Percentiles rank a stretch among this genome's conserved stretches.
phyloP scores from a whole-genome alignment of 805 yeast species.

The Lipomyces anomalus region DNA sequence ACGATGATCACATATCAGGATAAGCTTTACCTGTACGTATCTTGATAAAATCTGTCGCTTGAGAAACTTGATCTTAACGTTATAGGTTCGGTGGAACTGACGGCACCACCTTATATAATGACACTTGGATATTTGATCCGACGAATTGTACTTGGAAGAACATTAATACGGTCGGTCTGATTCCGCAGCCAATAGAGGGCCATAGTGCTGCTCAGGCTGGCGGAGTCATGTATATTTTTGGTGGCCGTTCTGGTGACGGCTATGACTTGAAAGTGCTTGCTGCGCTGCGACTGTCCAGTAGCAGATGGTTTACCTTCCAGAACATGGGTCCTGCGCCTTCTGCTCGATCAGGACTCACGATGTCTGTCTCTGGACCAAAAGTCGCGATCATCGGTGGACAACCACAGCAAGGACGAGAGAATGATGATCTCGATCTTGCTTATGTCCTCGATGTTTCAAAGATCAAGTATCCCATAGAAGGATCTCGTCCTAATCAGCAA shows the following conservation, averaged over 20 bases:
- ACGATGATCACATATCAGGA: slow-evolving; percentile 76
- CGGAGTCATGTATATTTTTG: slow-evolving; percentile 75
- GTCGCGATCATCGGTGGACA: slow-evolving; percentile 90
- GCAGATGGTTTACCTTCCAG: slow-evolving; percentile 67
- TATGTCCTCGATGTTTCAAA: slow-evolving; percentile 56
- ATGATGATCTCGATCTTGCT: slow-evolving; percentile 45
- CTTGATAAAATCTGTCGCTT: neutral
- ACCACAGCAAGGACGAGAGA: slow-evolving; percentile 46
- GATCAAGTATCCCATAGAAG: slow-evolving; percentile 40
- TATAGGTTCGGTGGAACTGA: slow-evolving; percentile 79
- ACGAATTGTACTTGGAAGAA: slow-evolving; percentile 61
- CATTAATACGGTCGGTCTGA: slow-evolving; percentile 58
- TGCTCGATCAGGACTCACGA: slow-evolving; percentile 85
- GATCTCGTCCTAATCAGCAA: neutral
- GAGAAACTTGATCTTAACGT: neutral
- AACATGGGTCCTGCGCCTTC: slow-evolving; percentile 56
- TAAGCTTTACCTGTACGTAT: slow-evolving; percentile 53
- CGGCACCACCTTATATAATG: slow-evolving; percentile 61
- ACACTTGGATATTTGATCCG: slow-evolving; percentile 78
- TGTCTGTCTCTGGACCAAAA: slow-evolving; percentile 68
- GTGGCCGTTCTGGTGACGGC: slow-evolving; percentile 80
- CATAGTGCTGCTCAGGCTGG: slow-evolving; percentile 79
- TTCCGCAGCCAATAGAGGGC: slow-evolving; percentile 87
- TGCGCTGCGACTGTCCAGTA: slow-evolving; percentile 68
- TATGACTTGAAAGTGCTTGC: slow-evolving; percentile 58